Evolutionary conservation across 176 grass and related monocot species (phyloP), one percentile per base, ranked within the genome.

Genomic region (Eleusine indica): DNA sequence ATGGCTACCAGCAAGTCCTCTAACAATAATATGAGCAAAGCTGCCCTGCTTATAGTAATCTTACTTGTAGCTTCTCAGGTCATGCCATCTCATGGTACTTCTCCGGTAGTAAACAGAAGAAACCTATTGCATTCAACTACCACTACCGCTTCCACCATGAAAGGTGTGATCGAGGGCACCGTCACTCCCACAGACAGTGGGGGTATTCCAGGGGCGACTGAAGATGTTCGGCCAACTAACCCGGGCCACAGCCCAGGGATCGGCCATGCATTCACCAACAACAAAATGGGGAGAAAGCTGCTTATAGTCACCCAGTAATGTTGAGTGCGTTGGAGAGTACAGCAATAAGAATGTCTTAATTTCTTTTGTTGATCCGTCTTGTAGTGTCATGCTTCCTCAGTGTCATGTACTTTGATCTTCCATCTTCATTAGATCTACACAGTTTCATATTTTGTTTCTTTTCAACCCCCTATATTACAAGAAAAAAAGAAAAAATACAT

Each of bases 191-290:
- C 48, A 49, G 73, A 82, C 18, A 66, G 73, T 11, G 46, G 18
- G 6, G 51, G 74, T 14, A 53, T 13, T 48, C 28, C 41, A 0
- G 57, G 47, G 11, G 38, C 21, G 2, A 19, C 35, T 12, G 73
- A 82, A 0, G 88, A 86, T 41, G 39, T 61, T 44, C 83, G 79
- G 1, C 79, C 83, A 0, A 48, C 73, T 0, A 73, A 8, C 56
- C 56, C 56, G 0, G 22, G 49, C 4, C 88, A 90, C 29, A 90
- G 84, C 75, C 88, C 88, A 0, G 74, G 88, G 1, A 66, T 90
- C 15, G 84, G 84, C 1, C 88, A 86, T 74, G 71, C 53, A 40
- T 67, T 82, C 68, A 39, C 22, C 74, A 78, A 86, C 83, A 90
- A 62, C 68, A 84, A 40, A 66, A 2, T 84, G 44, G 81, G 86